These are phyloP conservation scores for Pseudocercospora macadamiae DNA, from an alignment of 2,329 filamentous ascomycete genomes.

Conservation along the genomic window DNA sequence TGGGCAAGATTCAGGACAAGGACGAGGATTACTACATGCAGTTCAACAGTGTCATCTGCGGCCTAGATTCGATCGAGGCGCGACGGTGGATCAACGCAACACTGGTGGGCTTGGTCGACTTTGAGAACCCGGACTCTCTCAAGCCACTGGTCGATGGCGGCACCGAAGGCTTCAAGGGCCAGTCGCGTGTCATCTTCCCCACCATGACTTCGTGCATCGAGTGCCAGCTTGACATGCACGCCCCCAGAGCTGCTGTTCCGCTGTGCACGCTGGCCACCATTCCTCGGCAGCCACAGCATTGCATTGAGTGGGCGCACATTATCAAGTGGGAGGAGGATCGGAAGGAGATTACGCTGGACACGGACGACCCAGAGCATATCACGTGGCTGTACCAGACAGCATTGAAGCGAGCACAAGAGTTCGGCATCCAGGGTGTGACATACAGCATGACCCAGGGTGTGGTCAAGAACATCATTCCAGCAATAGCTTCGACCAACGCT, in stretches of 20 bases:
- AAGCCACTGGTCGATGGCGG: constrained; percentile 96
- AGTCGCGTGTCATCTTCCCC: constrained; percentile 88
- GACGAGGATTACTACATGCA: constrained; percentile 97
- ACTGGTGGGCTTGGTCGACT: constrained; percentile 85
- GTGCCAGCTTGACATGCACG: constrained; percentile 98
- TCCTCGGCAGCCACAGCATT: constrained; percentile 94
- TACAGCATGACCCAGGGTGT: constrained; percentile 96
- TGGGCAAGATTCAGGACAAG: constrained; percentile 94
- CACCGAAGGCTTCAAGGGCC: constrained; percentile 98
- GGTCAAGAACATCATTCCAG: constrained; percentile 98
- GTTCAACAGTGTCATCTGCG: constrained; percentile 91
- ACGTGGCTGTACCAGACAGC: constrained; percentile 94
- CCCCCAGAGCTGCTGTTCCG: constrained; percentile 92
- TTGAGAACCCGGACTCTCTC: constrained; percentile 77
- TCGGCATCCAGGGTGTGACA: constrained; percentile 88
- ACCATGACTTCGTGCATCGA: constrained; percentile 95
- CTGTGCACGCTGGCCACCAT: constrained; percentile 96
- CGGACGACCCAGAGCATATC: constrained; percentile 94
- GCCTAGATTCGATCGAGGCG: constrained; percentile 94
- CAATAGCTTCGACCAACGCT: constrained; percentile 96
- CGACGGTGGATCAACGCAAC: constrained; percentile 98
- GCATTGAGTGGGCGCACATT: constrained; percentile 97
- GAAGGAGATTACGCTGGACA: constrained; percentile 81
- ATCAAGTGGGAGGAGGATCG: constrained; percentile 85
- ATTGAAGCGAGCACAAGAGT: constrained; percentile 77